These are phyloP conservation scores for Myxozyma neotropica DNA, from an alignment of 805 yeast species.

Conservation along the genomic window DNA sequence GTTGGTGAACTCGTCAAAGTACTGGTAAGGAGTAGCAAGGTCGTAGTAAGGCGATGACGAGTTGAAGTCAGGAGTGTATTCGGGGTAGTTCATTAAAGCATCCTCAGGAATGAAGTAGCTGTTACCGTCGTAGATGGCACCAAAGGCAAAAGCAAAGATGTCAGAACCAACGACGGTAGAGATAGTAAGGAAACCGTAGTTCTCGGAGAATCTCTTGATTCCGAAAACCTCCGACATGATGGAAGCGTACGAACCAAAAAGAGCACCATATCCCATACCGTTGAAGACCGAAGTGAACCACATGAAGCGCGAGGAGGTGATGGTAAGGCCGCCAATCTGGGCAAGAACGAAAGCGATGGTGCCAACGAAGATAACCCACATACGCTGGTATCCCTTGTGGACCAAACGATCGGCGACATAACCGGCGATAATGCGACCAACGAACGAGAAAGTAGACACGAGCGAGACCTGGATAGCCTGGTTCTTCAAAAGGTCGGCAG, in stretches of 20 bases:
- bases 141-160: slow-evolving; percentile 63
- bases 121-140: slow-evolving; percentile 60
- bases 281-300: slow-evolving; percentile 57
- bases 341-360: slow-evolving; percentile 51
- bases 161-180: slow-evolving; percentile 64
- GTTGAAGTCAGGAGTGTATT: slow-evolving; percentile 2
- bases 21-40: slow-evolving; percentile 4
- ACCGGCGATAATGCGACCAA: slow-evolving; percentile 68
- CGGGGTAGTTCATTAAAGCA: slow-evolving; percentile 14
- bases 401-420: slow-evolving; percentile 62
- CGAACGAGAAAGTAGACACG: slow-evolving; percentile 67
- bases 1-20: slow-evolving; percentile 20
- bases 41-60: slow-evolving; percentile 5
- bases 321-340: slow-evolving; percentile 53
- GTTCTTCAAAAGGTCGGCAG: slow-evolving; percentile 49
- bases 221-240: slow-evolving; percentile 76
- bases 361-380: slow-evolving; percentile 60
- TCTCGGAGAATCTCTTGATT: slow-evolving; percentile 62
- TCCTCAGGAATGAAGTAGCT: slow-evolving; percentile 27
- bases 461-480: slow-evolving; percentile 75
- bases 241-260: slow-evolving; percentile 74
- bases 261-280: slow-evolving; percentile 73
- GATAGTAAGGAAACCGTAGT: slow-evolving; percentile 72
- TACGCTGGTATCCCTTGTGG: slow-evolving; percentile 51
- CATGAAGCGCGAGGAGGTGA: slow-evolving; percentile 45